phyloP scores from a whole-genome alignment of 805 yeast genomes.

The Metschnikowia koreensis region DNA sequence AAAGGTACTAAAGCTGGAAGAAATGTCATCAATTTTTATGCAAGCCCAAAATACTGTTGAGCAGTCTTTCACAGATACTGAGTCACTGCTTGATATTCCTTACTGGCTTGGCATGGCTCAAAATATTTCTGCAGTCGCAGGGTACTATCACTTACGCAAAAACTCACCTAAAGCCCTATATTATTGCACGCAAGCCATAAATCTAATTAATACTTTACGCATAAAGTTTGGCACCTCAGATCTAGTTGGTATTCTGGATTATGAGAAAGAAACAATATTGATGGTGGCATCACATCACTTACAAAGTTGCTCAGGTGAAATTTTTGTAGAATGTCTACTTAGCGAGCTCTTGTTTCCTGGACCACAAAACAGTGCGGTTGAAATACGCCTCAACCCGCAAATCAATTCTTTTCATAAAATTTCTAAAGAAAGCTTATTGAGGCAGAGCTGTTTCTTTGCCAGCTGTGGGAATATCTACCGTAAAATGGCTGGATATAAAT shows the following conservation, averaged over 20 bases:
- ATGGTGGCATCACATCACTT: constrained; percentile 11
- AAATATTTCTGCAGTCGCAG: constrained; percentile 1
- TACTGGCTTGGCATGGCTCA: neutral
- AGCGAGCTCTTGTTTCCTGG: constrained; percentile 9
- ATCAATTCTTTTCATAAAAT: neutral
- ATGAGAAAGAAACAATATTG: constrained; percentile 11
- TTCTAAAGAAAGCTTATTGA: constrained; percentile 1
- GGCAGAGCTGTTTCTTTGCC: constrained; percentile 11
- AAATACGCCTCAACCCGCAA: neutral
- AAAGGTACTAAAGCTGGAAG: neutral
- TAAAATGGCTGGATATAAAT: constrained; percentile 5
- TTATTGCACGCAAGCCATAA: constrained; percentile 4
- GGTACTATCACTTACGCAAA: constrained; percentile 2
- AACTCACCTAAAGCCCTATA: neutral
- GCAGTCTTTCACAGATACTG: neutral
- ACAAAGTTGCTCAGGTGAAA: neutral
- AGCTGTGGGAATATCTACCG: constrained; percentile 14
- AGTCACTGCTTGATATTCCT: neutral
- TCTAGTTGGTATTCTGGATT: constrained; percentile 10
- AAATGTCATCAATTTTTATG: neutral
- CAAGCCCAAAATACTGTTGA: neutral
- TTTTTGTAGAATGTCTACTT: constrained; percentile 5
- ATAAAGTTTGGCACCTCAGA: neutral
- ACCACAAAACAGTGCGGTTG: neutral
- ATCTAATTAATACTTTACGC: neutral